Evolutionary conservation across 306 rosid genomes (phyloP).

Genomic region (Ormosia emarginata): DNA sequence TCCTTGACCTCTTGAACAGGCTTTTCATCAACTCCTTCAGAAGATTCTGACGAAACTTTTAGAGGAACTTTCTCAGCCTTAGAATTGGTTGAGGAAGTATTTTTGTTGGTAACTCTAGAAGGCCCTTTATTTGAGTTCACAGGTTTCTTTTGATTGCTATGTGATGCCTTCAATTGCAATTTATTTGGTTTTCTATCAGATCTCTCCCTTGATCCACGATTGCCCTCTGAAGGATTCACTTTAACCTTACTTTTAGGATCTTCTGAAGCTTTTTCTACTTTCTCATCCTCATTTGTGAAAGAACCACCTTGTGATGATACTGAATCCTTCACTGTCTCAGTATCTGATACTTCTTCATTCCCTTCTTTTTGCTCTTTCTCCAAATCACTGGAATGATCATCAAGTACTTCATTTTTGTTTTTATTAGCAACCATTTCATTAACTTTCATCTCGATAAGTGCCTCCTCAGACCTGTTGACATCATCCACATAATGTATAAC

Average conservation of each 20-base stretch:
- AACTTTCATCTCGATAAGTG: conserved; percentile 39
- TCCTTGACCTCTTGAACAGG: conserved; percentile 46
- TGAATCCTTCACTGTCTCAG: conserved; percentile 66
- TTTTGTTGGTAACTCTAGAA: conserved; percentile 33
- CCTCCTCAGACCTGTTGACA: conserved; percentile 63
- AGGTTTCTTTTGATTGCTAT: conserved; percentile 42
- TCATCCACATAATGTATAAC: conserved; percentile 65
- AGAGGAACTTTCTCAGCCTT: conserved; percentile 37
- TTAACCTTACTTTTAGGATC: conserved; percentile 38
- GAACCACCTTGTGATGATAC: conserved; percentile 75
- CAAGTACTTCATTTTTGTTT: conserved; percentile 46
- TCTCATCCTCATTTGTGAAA: conserved; percentile 55
- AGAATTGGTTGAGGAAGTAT: conserved; percentile 33
- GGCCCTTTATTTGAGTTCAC: conserved; percentile 36
- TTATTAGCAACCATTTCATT: conserved; percentile 43
- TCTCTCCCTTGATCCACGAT: conserved; percentile 43
- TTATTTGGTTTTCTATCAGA: conserved; percentile 30
- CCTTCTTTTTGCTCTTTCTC: conserved; percentile 59
- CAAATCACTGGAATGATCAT: conserved; percentile 49
- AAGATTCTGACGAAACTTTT: conserved; percentile 50
- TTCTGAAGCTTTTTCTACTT: conserved; percentile 45
- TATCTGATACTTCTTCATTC: conserved; percentile 69
- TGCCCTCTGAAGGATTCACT: conserved; percentile 41
- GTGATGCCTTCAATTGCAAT: conserved; percentile 35
- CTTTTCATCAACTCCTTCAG: conserved; percentile 58